A percentile compares a stretch with the other conserved stretches of the same genome.
phyloP scores from a whole-genome alignment of 1,284 basidiomycete genomes.

The Ceratobasidium sp. region DNA sequence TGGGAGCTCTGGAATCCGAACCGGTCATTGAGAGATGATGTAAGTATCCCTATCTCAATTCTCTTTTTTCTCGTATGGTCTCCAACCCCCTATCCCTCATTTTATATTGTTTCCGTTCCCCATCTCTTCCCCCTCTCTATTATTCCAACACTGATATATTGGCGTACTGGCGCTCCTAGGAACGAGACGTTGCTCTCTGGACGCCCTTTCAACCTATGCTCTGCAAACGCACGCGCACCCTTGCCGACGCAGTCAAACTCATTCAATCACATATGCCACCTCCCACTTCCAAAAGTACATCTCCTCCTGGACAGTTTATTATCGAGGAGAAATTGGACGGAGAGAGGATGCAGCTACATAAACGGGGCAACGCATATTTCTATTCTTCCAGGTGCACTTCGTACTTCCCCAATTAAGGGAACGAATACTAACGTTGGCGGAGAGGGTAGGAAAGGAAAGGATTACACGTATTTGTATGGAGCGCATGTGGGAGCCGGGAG shows the following conservation, averaged over 20 bases:
- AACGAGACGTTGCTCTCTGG: conserved; percentile 85
- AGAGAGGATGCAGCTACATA: conserved; percentile 94
- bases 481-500: conserved; percentile 83
- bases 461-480: conserved; percentile 94
- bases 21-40: conserved; percentile 66
- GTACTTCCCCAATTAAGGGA: conserved; percentile 3
- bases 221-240: conserved; percentile 83
- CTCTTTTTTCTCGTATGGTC: too few species aligned
- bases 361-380: conserved; percentile 87
- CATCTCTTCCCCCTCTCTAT: too few species aligned
- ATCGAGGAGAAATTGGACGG: conserved; percentile 98
- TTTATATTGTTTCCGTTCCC: too few species aligned
- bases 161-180: conserved; percentile 61
- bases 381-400: conserved; percentile 84
- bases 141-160: too few species aligned
- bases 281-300: neutral
- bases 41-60: conserved; percentile 4
- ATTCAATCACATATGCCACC: conserved; percentile 70
- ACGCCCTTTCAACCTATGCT: conserved; percentile 92
- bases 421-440: conserved; percentile 20
- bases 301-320: conserved; percentile 68
- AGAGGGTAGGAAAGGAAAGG: conserved; percentile 83
- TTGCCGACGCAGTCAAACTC: conserved; percentile 85
- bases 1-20: conserved; percentile 82
- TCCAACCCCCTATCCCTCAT: too few species aligned